Evolutionary conservation across 2,329 filamentous ascomycete species (phyloP), one percentile per base, ranked within the genome.

Genomic region (Penicillium sp.): DNA sequence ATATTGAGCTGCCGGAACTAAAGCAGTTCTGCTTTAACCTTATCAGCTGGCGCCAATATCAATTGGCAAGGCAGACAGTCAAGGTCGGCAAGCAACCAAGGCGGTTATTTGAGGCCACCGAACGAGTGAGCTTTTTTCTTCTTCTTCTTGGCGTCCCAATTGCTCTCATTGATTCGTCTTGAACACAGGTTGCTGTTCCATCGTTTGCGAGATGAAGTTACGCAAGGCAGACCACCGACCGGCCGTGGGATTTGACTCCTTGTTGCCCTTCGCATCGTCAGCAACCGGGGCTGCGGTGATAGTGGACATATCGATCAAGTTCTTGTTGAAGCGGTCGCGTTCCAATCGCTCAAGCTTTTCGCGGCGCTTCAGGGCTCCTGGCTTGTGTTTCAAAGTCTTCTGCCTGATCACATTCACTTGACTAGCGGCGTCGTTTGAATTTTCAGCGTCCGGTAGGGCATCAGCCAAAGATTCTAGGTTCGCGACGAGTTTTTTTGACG

Each of bases 131-230:
- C 4, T 25, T 12, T 14, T 40, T 52, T n/a, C 6, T 7, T 31
- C 19, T 35, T n/a, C n/a, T n/a, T n/a, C n/a, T n/a, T n/a, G n/a
- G 14, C 36, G 31, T 33, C 4, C 5, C 7, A 14, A 8, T 14
- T 19, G n/a, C 4, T 16, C 29, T 61, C 62, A 68, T 52, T 67
- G 61, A 25, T 61, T 59, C 13, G 53, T 47, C 34, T 76, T 68
- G 65, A 95, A 95, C 3, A 86, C 88, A 12, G 86, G 82, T 60
- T 92, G 92, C 70, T 89, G 87, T 72, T 95, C 89, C 84, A 95
- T 89, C 1, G 89, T 96, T 35, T 84, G 80, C 1, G 88, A 86
- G 43, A 96, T 95, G 65, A 92, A 95, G 9, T 78, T 83, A 61
- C 91, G 82, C 69, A 97, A 68, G 13, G 89, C 89, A 27, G 87